Percentiles rank a stretch among this genome's conserved stretches.
These are phyloP conservation scores for Scheffersomyces insectosa DNA, from an alignment of 1,139 yeast genomes.

Conservation along the genomic window DNA sequence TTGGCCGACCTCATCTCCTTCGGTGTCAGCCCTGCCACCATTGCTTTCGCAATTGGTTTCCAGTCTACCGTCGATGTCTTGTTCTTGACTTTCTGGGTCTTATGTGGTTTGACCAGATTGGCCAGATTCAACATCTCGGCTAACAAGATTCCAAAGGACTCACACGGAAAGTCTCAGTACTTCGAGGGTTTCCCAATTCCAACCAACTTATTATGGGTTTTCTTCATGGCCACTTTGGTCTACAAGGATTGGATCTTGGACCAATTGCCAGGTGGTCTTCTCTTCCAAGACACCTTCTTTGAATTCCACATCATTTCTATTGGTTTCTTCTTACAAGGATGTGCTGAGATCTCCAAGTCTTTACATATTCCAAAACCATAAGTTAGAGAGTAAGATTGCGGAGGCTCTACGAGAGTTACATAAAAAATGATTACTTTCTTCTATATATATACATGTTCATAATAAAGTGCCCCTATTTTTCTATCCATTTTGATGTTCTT, in stretches of 20 bases:
- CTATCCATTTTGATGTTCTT: too few relatives aligned
- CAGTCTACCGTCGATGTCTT: conserved; percentile 80
- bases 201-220: conserved; percentile 74
- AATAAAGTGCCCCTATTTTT: background rate
- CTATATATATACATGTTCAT: background rate
- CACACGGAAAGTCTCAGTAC: conserved; percentile 72
- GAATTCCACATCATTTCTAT: conserved; percentile 76
- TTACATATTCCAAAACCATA: conserved; percentile 88
- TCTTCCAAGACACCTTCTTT: conserved; percentile 52
- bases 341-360: conserved; percentile 89
- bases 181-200: conserved; percentile 98
- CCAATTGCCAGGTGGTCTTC: conserved; percentile 66
- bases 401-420: too few relatives aligned
- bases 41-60: conserved; percentile 90
- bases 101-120: conserved; percentile 90
- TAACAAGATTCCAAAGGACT: conserved; percentile 87
- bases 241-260: conserved; percentile 47
- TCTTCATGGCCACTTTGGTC: conserved; percentile 66
- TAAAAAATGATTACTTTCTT: background rate
- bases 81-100: conserved; percentile 77
- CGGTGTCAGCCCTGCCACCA: conserved; percentile 91
- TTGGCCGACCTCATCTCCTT: conserved; percentile 91
- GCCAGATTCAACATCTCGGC: conserved; percentile 96
- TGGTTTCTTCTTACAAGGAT: conserved; percentile 76
- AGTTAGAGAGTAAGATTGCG: conserved; percentile 3